phyloP scores from a whole-genome alignment of 2,329 filamentous ascomycete species.

The Epichloe scottii region DNA sequence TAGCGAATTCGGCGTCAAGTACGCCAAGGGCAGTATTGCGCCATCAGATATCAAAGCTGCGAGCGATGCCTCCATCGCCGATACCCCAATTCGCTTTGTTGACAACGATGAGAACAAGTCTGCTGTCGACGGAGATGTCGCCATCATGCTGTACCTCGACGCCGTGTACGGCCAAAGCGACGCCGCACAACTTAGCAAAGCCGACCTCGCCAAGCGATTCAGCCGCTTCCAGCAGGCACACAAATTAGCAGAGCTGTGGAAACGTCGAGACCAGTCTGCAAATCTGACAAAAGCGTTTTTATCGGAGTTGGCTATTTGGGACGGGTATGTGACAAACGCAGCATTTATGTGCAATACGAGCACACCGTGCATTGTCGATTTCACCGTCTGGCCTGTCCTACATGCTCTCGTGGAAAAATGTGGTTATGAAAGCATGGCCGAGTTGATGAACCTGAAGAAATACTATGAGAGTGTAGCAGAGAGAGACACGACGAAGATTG shows the following conservation, averaged over 20 bases:
- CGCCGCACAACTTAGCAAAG: constrained; percentile 11
- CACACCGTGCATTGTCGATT: constrained; percentile 28
- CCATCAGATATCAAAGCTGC: neutral
- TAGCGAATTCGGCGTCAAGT: constrained; percentile 32
- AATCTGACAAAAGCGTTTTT: constrained; percentile 12
- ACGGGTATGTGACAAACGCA: constrained; percentile 18
- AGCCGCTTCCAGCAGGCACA: constrained; percentile 29
- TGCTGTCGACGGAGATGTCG: constrained; percentile 34
- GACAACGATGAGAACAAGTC: constrained; percentile 40
- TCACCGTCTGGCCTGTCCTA: constrained; percentile 44
- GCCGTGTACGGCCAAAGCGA: constrained; percentile 29
- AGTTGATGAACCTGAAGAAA: constrained; percentile 17
- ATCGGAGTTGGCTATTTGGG: constrained; percentile 28
- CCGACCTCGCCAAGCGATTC: constrained; percentile 24
- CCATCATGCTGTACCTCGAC: constrained; percentile 50
- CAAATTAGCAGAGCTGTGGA: constrained; percentile 19
- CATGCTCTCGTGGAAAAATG: constrained; percentile 28
- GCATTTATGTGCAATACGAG: neutral
- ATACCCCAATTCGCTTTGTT: constrained; percentile 33
- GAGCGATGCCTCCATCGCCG: neutral
- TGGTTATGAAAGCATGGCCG: constrained; percentile 19
- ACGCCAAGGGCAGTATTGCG: constrained; percentile 31
- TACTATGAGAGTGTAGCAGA: constrained; percentile 25
- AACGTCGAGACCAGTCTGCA: neutral
- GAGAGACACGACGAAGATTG: constrained; percentile 13